Evolutionary conservation across 2,329 filamentous ascomycete genomes (phyloP).

Genomic region (Penicillium concentricum): DNA sequence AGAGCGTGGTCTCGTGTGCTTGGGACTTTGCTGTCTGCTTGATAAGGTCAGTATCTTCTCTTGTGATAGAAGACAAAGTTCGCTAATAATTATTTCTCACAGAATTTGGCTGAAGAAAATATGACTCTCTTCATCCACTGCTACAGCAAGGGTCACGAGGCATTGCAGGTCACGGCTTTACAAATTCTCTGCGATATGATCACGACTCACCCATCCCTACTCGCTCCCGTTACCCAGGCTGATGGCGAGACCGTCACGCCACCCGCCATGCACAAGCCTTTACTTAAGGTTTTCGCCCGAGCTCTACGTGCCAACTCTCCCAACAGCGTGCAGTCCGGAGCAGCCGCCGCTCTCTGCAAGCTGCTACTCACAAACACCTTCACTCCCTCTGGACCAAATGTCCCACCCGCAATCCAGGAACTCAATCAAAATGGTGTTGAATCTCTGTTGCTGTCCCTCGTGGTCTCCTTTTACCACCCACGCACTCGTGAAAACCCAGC

Average conservation of each 20-base stretch:
- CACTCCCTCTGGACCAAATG: conserved; percentile 48
- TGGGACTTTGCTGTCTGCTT: conserved; percentile 87
- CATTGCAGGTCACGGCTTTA: conserved; percentile 82
- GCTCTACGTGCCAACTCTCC: conserved; percentile 71
- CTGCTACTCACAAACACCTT: conserved; percentile 79
- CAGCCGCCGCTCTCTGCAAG: conserved; percentile 79
- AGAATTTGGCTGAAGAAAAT: conserved; percentile 87
- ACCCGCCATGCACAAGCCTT: conserved; percentile 54
- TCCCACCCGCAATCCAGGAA: conserved; percentile 49
- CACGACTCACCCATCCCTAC: conserved; percentile 79
- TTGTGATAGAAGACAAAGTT: neutral
- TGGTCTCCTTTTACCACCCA: conserved; percentile 87
- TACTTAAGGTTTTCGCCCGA: conserved; percentile 83
- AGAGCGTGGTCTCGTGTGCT: conserved; percentile 82
- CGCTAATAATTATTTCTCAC: conserved; percentile 12
- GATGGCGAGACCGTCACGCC: conserved; percentile 51
- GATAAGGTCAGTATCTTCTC: conserved; percentile 61
- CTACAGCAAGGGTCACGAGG: conserved; percentile 87
- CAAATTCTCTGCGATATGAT: conserved; percentile 93
- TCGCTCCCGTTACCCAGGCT: conserved; percentile 55
- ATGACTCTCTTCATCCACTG: conserved; percentile 92
- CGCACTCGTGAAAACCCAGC: conserved; percentile 75
- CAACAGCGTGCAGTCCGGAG: conserved; percentile 74
- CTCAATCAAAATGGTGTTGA: conserved; percentile 61
- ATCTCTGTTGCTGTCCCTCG: conserved; percentile 75